These are phyloP conservation scores for Penicillium rolfsii DNA, from an alignment of 2,329 filamentous ascomycete species.

Conservation along the genomic window DNA sequence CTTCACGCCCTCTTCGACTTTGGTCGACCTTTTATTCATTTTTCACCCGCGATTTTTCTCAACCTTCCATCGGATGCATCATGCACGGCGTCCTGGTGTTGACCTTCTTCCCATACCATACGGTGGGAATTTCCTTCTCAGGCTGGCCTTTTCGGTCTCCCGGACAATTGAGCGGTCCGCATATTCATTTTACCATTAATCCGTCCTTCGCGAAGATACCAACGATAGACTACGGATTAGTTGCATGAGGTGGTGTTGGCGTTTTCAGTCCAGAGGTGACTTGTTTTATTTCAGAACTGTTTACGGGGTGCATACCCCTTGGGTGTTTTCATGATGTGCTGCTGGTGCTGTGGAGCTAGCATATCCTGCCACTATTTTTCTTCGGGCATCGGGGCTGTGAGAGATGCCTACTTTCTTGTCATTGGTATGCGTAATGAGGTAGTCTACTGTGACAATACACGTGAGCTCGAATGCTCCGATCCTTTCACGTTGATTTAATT, in stretches of 20 bases:
- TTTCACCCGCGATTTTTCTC: neutral
- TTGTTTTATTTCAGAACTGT: conserved; percentile 14
- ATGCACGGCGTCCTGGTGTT: conserved; percentile 12
- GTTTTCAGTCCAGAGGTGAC: conserved; percentile 19
- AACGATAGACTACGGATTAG: conserved; percentile 38
- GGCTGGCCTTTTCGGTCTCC: conserved; percentile 3
- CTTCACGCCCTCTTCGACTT: neutral
- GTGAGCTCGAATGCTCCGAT: neutral
- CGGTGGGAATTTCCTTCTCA: conserved; percentile 11
- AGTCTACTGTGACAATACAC: neutral
- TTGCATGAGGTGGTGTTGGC: conserved; percentile 31
- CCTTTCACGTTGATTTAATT: neutral
- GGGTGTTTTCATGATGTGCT: conserved; percentile 7
- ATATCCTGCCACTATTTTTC: neutral
- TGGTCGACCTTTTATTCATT: conserved; percentile 9
- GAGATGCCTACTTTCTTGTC: neutral
- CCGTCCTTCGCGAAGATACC: conserved; percentile 37
- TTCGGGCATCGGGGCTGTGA: neutral
- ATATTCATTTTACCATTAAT: conserved; percentile 12
- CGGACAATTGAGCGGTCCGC: neutral
- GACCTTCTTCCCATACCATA: conserved; percentile 12
- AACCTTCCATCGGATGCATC: conserved; percentile 23
- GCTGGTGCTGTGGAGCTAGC: neutral
- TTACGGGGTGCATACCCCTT: neutral
- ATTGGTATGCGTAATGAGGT: neutral